These are phyloP conservation scores for Sodiomyces alkalinus DNA, from an alignment of 2,329 filamentous ascomycete genomes.

Conservation along the genomic window DNA sequence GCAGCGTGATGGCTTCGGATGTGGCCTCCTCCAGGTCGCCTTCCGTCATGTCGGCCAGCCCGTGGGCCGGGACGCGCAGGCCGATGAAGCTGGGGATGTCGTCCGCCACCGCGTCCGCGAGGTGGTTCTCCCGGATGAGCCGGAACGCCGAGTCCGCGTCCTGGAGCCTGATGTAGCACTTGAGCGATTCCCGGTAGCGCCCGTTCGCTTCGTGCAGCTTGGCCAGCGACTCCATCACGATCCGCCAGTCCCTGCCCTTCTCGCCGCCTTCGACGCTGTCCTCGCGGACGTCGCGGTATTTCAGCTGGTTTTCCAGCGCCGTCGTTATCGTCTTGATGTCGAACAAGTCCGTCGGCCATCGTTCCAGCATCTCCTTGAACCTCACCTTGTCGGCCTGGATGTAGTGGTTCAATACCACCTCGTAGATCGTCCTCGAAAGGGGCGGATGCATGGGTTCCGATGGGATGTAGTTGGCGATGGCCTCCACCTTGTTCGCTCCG, in stretches of 20 bases:
- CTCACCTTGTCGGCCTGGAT: conserved; percentile 60
- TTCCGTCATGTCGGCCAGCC: conserved; percentile 47
- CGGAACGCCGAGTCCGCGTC: conserved; percentile 82
- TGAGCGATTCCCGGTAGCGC: conserved; percentile 68
- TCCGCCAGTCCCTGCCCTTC: conserved; percentile 68
- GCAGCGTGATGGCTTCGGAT: conserved; percentile 66
- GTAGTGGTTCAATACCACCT: conserved; percentile 80
- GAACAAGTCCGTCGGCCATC: conserved; percentile 76
- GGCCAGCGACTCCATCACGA: conserved; percentile 75
- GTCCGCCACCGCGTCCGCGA: conserved; percentile 79
- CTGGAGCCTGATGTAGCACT: conserved; percentile 78
- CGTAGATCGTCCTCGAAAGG: conserved; percentile 70
- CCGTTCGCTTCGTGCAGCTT: conserved; percentile 73
- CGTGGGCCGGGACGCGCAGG: conserved; percentile 63
- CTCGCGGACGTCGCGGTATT: conserved; percentile 57
- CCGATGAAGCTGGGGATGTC: conserved; percentile 83
- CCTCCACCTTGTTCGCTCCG: conserved; percentile 71
- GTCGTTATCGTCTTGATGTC: conserved; percentile 62
- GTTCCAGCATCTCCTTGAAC: conserved; percentile 65
- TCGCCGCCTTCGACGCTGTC: conserved; percentile 62
- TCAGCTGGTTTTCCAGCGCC: conserved; percentile 69
- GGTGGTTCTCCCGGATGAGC: conserved; percentile 72
- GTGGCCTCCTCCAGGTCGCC: conserved; percentile 66
- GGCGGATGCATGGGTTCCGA: conserved; percentile 62
- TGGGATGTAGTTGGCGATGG: conserved; percentile 76